phyloP scores from a whole-genome alignment of 176 grass and related monocot genomes.

The Raddia guianensis region DNA sequence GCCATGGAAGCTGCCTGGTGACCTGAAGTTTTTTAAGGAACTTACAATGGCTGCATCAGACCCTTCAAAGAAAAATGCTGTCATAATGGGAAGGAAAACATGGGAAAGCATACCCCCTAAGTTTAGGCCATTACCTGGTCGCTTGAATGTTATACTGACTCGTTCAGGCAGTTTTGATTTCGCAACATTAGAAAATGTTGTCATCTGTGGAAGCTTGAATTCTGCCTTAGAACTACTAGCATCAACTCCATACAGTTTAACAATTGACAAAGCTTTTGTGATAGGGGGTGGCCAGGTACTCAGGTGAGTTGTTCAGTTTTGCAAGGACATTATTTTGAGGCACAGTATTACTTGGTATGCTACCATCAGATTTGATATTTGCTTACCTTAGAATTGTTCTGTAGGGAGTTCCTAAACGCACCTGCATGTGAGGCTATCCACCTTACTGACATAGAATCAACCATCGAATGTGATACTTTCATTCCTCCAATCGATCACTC shows the following conservation, averaged over 20 bases:
- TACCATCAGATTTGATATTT: constrained; percentile 7
- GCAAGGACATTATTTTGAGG: neutral
- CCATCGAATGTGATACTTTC: constrained; percentile 77
- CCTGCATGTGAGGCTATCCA: constrained; percentile 84
- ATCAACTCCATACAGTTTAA: constrained; percentile 70
- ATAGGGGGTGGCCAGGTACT: constrained; percentile 81
- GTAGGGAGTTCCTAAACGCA: constrained; percentile 70
- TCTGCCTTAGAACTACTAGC: constrained; percentile 77
- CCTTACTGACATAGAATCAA: constrained; percentile 71
- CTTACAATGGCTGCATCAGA: constrained; percentile 67
- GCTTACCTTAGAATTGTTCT: constrained; percentile 11
- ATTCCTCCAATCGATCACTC: constrained; percentile 65
- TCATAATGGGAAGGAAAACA: constrained; percentile 93
- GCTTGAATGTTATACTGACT: constrained; percentile 85
- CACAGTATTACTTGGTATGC: neutral
- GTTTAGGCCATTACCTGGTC: constrained; percentile 69
- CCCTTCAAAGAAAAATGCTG: constrained; percentile 83
- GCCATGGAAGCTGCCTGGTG: constrained; percentile 79
- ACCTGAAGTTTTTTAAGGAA: constrained; percentile 84
- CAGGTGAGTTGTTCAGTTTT: constrained; percentile 50
- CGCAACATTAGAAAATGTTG: constrained; percentile 67
- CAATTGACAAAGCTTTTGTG: constrained; percentile 80
- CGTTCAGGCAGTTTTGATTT: constrained; percentile 82
- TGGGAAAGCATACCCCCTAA: constrained; percentile 82
- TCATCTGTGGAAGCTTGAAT: constrained; percentile 76